Evolutionary conservation across 495 filamentous ascomycete species (phyloP), one percentile per base, ranked within the genome.

Genomic region (Chaetomium fimeti): DNA sequence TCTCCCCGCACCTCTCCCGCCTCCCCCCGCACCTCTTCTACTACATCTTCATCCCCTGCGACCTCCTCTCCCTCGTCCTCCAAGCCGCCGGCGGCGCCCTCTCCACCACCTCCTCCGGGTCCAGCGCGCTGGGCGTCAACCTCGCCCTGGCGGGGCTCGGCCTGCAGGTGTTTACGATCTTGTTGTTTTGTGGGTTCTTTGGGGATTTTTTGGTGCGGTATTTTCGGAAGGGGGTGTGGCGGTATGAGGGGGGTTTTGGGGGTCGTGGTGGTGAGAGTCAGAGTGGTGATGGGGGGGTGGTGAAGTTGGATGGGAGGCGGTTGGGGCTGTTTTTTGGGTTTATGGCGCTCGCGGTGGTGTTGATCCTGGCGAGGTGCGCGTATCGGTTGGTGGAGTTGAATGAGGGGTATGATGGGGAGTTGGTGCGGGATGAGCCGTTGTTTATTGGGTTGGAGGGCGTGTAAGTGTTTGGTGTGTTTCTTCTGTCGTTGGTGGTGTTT

Each of bases 11-110:
- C 73, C 45, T 79, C 60, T 80, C 79, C 3, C 81, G 81, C 62
- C 77, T 87, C 68, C 67, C 72, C 22, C 76, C 83, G 5, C 72
- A 73, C 7, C 70, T 77, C 32, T 84, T 84, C 70, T 78, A 79
- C 54, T 77, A 73, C 62, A 74, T 84, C 69, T 84, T 85, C 74
- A 81, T 85, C 68, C 76, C 79, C 42, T 82, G 78, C 74, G 83
- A 84, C 62, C 57, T 83, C 58, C n/a, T 83, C 62, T 80, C 76
- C 25, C 77, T 86, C 7, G 56, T 77, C 45, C 72, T 85, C 0
- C 83, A 86, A 66, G 79, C 77, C 4, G 72, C 72, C 12, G 83
- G 83, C 62, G 83, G 83, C 32, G 83, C 72, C 45, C 48, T 81
- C 3, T 79, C 77, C 12, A 74, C 78, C 1, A 36, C 55, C 4